Evolutionary conservation across 768 basidiomycete species (phyloP), one percentile per base, ranked within the genome.

Genomic region (Chalciporus pseudorubinellus): DNA sequence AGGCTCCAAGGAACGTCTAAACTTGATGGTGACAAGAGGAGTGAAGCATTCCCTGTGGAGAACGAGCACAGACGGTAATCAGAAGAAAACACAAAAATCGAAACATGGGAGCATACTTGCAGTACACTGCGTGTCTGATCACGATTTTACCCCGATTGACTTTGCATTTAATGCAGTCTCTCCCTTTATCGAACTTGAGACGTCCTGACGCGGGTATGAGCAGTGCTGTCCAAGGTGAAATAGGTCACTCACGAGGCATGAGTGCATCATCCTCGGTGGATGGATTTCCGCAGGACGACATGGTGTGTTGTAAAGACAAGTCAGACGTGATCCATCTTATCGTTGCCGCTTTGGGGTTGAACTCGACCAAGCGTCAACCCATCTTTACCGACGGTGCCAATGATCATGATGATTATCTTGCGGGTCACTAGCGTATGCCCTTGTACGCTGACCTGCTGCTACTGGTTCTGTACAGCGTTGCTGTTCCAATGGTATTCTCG

Each of bases 51-150:
- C 77, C 67, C 84, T 86, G 58, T 4, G 21, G 36, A 26, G 7
- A 36, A 36, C 39, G 33, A 39, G 21, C 11, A 24, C n/a, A 31
- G 1, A 1, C 6, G 6, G 26, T 18, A 29, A 44, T 41, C 10
- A 9, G 34, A 29, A 20, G 19, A 41, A 56, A 77, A 34, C 3
- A 18, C 21, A 12, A 14, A 18, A 26, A 7, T 11, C 18, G 6
- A 14, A 33, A 14, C 34, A 36, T 12, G 3, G 3, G 3, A 29
- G 61, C 81, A 59, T 60, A 89, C 89, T 83, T 89, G 87, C 90
- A 92, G 62, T 92, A 92, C 18, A 89, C 85, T 13, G 86, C 82
- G 64, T 92, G 87, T 38, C 88, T 77, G 49, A 91, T 81, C 43
- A 90, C 83, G 24, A 91, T 71, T 46, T 83, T 87, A 20, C 87